Evolutionary conservation across 2,329 filamentous ascomycete species (phyloP).

Genomic region (Dryadomyces sulphureus): DNA sequence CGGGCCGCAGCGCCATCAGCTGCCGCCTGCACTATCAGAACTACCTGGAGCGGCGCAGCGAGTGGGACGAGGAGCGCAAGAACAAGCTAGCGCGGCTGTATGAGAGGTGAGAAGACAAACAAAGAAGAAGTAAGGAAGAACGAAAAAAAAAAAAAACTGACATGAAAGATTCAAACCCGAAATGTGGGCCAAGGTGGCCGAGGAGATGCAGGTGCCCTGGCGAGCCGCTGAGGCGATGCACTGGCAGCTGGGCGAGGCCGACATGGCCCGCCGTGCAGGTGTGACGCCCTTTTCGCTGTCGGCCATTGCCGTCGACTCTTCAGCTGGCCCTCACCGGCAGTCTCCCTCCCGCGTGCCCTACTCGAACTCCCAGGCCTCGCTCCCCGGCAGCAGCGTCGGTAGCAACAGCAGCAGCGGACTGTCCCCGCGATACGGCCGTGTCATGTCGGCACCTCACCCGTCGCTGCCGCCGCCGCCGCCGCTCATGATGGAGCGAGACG

Average conservation of each 20-base stretch:
- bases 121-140: background rate
- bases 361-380: slow-evolving; percentile 11
- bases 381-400: slow-evolving; percentile 20
- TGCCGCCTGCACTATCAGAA: slow-evolving; percentile 95
- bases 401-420: slow-evolving; percentile 14
- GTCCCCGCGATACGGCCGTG: slow-evolving; percentile 28
- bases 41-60: slow-evolving; percentile 80
- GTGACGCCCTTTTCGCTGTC: slow-evolving; percentile 71
- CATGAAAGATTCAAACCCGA: slow-evolving; percentile 73
- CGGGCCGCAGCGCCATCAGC: slow-evolving; percentile 83
- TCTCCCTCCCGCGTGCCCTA: slow-evolving; percentile 19
- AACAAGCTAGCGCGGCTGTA: slow-evolving; percentile 91
- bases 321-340: slow-evolving; percentile 16
- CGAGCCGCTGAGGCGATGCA: slow-evolving; percentile 94
- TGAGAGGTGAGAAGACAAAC: slow-evolving; percentile 58
- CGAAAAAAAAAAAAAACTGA: background rate
- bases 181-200: slow-evolving; percentile 94
- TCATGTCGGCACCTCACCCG: slow-evolving; percentile 7
- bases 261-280: slow-evolving; percentile 87
- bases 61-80: slow-evolving; percentile 96
- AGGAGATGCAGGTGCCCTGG: slow-evolving; percentile 93
- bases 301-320: slow-evolving; percentile 28
- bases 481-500: background rate
- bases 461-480: slow-evolving; percentile 7
- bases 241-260: slow-evolving; percentile 85